Evolutionary conservation across 2,329 filamentous ascomycete genomes (phyloP).

Genomic region (Akanthomyces uredinophilus): DNA sequence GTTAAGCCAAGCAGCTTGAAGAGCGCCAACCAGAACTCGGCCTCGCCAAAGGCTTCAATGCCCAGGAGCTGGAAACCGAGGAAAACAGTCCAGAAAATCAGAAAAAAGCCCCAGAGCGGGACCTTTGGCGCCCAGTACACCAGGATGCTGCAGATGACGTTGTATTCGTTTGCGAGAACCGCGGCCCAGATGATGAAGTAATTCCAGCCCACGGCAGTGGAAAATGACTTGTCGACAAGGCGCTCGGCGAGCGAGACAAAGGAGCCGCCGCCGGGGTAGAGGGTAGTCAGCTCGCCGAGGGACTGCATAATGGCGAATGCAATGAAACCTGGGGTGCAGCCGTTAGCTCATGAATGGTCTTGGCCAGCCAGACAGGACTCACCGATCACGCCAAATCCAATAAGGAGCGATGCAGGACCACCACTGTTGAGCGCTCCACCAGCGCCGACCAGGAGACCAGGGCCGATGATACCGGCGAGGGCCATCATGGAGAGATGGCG

Average conservation of each 20-base stretch:
- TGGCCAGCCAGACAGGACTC: constrained; percentile 13
- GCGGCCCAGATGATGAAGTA: constrained; percentile 65
- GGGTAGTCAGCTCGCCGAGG: constrained; percentile 67
- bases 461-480: constrained; percentile 59
- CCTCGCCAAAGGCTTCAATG: constrained; percentile 70
- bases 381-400: constrained; percentile 67
- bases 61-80: constrained; percentile 64
- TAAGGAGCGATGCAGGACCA: constrained; percentile 66
- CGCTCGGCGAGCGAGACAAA: constrained; percentile 67
- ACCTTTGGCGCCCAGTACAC: constrained; percentile 59
- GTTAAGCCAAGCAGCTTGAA: constrained; percentile 66
- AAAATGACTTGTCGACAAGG: constrained; percentile 66
- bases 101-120: constrained; percentile 63
- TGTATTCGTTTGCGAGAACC: constrained; percentile 67
- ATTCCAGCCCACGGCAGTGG: constrained; percentile 65
- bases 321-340: constrained; percentile 42
- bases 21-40: constrained; percentile 73
- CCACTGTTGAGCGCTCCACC: constrained; percentile 64
- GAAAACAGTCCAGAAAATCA: constrained; percentile 71
- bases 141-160: constrained; percentile 61
- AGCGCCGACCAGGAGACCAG: constrained; percentile 66
- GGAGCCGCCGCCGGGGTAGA: constrained; percentile 66
- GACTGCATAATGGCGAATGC: constrained; percentile 67
- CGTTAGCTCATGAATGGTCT: constrained; percentile 17
- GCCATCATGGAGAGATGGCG: constrained; percentile 64